Base-by-base conservation (phyloP, 2,329 filamentous ascomycete species). In the Penicillium sp. region DNA sequence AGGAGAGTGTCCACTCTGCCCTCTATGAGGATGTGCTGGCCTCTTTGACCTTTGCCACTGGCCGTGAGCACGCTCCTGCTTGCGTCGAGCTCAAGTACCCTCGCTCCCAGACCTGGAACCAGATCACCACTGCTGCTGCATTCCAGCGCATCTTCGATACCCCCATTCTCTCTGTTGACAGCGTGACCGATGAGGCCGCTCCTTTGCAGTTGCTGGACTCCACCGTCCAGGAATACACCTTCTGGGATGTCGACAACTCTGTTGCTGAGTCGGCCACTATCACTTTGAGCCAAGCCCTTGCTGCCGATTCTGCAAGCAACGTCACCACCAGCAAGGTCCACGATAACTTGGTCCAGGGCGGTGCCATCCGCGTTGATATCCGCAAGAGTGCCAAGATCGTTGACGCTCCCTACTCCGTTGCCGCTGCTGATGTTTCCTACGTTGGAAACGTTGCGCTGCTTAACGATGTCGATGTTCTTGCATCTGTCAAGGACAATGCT, bases 1-100 rank as follows among this genome's bases (percentile, higher is more conserved):
- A 98, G 71, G 76, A 84, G 53, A 88, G 88, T 16, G 79, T 90
- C 51, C 90, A 90, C 73, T 98, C 95, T n/a, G 84, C 85, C 19
- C 85, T 99, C 3, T 97, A 93, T 75, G 87, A 88, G n/a, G 95
- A 99, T 74, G 91, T 98, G 4, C 81, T 98, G 54, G 90, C 93
- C 9, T 85, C 93, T 21, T 81, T 96, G 52, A 86, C 90, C 37
- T 96, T 98, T 75, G 88, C 89, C 22, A 83, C 84, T 66, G 84
- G 85, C 68, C 87, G 87, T 74, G 78, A 84, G 52, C 76, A 83
- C 50, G 77, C 83, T 52, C 91, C 87, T 3, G 76, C 82, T 42
- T 87, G 96, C 13, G 78, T 88, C 24, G 95, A 99, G 68, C 81
- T 95, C 77, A 99, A 99, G 81, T 99, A 99, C 76, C 83, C 92